Base-by-base conservation (phyloP, 495 filamentous ascomycete species). In the Xylaria sp. region DNA sequence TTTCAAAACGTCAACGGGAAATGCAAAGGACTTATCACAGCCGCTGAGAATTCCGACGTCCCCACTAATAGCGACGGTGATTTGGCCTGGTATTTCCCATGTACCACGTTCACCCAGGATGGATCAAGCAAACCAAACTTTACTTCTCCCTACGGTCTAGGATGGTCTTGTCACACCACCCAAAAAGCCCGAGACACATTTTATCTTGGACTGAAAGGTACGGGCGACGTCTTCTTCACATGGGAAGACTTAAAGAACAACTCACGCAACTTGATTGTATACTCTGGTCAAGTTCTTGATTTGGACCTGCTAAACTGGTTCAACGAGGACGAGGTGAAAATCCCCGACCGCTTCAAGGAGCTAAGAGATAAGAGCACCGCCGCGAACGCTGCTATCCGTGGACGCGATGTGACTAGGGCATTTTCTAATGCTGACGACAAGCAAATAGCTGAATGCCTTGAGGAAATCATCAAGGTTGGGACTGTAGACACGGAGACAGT, bases 1-100 rank as follows among this genome's bases (percentile, higher is more conserved):
- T 99, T 99, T 82, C 97, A 99, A 79, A 96, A 98, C 75, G 97
- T 99, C 78, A 99, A 99, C 75, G 97, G 96, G 21, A 93, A 92
- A 65, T 99, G 97, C 87, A 99, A 98, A 81, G 93, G 88, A 3
- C 80, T 98, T 7, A 97, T 99, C 76, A 97, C 87, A 2, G 81
- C 85, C 0, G 87, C 90, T 3, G 81, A 85, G 3, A 86, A 82
- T 26, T 95, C 95, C 3, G 90, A 92, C 74, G 89, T 99, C 14
- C 94, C 94, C 2, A 92, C 90, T 0, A 90, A 97, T 74, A 81
- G 76, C 3, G 89, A 90, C 2, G 88, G 97, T 69, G 88, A 97
- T 69, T 82, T 99, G 66, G 97, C 92, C 0, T 99, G 96, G 95
- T 99, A 99, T 79, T 97, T 98, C 78, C 97, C 97, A 0, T 99